Percentiles rank a stretch among this genome's conserved stretches.
Evolutionary conservation across 73 alveolate species (phyloP).

Genomic region (Halteria grandinella): DNA sequence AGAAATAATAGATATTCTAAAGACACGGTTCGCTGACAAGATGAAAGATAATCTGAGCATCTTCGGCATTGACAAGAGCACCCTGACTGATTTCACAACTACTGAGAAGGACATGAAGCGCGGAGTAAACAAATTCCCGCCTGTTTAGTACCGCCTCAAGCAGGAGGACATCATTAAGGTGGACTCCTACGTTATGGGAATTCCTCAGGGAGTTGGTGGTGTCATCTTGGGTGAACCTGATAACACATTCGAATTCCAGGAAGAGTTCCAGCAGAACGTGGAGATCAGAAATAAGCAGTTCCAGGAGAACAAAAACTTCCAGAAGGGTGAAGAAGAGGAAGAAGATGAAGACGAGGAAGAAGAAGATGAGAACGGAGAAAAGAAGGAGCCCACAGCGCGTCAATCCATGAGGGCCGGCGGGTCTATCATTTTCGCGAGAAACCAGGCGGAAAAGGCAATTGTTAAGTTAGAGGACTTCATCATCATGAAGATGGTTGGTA

Average conservation of each 20-base stretch:
- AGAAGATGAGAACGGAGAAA: conserved; percentile 9
- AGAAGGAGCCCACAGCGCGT: conserved; percentile 8
- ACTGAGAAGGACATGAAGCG: conserved; percentile 59
- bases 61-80: conserved; percentile 48
- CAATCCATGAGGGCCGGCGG: conserved; percentile 47
- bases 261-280: conserved; percentile 24
- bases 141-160: conserved; percentile 24
- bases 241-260: neutral
- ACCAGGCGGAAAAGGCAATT: conserved; percentile 60
- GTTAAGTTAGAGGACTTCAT: conserved; percentile 80
- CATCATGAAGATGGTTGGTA: conserved; percentile 83
- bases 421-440: conserved; percentile 28
- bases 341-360: conserved; percentile 48
- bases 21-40: conserved; percentile 35
- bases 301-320: conserved; percentile 6
- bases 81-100: conserved; percentile 46
- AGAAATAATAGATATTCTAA: conserved; percentile 51
- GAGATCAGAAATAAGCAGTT: conserved; percentile 4
- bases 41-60: conserved; percentile 33
- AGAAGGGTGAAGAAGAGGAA: neutral
- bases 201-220: too few relatives aligned
- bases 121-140: conserved; percentile 54
- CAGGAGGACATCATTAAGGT: conserved; percentile 40
- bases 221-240: too few relatives aligned
- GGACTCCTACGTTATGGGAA: neutral